Evolutionary conservation across 208 protist species (phyloP).

Genomic region (Porcisia deanei): DNA sequence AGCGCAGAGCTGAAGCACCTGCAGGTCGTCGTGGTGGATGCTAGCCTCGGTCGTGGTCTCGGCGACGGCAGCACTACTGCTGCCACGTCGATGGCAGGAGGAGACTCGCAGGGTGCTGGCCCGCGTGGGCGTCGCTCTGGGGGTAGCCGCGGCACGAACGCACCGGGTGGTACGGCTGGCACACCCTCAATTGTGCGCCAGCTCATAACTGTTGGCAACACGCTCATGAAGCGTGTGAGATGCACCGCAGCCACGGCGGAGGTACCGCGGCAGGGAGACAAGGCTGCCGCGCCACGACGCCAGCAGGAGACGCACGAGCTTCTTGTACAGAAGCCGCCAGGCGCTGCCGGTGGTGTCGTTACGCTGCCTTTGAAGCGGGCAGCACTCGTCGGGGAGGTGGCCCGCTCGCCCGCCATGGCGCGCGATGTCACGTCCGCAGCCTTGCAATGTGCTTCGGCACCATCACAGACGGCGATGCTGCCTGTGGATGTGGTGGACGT

Average conservation of each 20-base stretch:
- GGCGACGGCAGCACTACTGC: not conserved
- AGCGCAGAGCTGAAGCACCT: conserved; percentile 50
- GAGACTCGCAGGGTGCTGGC: not conserved
- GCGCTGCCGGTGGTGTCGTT: not conserved
- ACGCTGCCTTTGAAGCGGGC: not conserved
- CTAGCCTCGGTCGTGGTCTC: conserved; percentile 24
- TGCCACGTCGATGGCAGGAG: not conserved
- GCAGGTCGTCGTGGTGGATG: conserved; percentile 46
- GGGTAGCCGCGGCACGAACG: not conserved
- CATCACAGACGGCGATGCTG: not conserved
- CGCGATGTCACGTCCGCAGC: not conserved
- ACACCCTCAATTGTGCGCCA: not conserved
- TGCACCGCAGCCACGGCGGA: not conserved
- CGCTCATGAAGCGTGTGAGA: not conserved
- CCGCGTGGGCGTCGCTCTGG: not conserved
- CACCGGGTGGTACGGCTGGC: not conserved
- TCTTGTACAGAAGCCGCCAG: not conserved
- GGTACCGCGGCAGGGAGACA: not conserved
- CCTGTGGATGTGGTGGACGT: conserved; percentile 16
- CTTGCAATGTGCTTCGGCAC: not conserved
- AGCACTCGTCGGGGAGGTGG: not conserved
- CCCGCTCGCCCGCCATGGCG: conserved; percentile 13
- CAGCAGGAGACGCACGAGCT: not conserved
- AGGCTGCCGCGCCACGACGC: not conserved
- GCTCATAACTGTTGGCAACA: not conserved